These are phyloP conservation scores for Vigna angularis DNA, from an alignment of 306 rosid genomes.

Conservation along the genomic window DNA sequence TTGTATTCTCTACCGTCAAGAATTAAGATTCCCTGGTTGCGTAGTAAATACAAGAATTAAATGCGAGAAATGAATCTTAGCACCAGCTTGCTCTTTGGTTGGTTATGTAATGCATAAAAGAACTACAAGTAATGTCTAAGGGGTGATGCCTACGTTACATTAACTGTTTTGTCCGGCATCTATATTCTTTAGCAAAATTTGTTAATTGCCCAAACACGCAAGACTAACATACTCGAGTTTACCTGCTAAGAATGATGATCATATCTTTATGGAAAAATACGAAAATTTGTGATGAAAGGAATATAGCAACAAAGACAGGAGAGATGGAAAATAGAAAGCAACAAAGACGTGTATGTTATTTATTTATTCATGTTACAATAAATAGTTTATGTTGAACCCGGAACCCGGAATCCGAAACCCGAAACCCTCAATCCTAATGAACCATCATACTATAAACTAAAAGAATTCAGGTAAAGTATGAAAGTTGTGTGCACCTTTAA, in stretches of 20 bases:
- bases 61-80: background rate
- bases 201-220: background rate
- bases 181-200: background rate
- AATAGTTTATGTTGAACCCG: no score
- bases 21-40: background rate
- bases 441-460: conserved; percentile 5
- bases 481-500: conserved; percentile 54
- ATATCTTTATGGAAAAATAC: background rate
- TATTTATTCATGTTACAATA: background rate
- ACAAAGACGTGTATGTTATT: background rate
- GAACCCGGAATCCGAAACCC: no score
- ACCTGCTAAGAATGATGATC: background rate
- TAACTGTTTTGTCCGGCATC: background rate
- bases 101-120: background rate
- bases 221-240: background rate
- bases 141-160: background rate
- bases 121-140: background rate
- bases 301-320: background rate
- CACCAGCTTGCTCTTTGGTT: background rate
- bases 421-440: background rate
- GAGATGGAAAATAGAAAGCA: background rate
- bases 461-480: background rate
- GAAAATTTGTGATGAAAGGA: conserved; percentile 16
- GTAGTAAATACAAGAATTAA: background rate
- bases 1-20: background rate